Base-by-base conservation (phyloP, 1,284 basidiomycete genomes). In the Spongiforma sp. region DNA sequence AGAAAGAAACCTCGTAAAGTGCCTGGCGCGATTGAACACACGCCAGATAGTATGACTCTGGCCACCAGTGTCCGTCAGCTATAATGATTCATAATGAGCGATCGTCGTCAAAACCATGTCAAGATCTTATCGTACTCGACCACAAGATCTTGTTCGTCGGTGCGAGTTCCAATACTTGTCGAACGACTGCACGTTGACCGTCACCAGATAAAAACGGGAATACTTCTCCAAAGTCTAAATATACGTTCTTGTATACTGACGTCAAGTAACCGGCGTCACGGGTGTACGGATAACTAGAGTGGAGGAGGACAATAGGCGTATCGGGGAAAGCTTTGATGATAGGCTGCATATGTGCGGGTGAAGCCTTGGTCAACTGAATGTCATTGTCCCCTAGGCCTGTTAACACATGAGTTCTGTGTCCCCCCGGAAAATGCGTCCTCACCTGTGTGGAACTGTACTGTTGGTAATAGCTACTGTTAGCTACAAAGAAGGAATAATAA, bases 31-130 rank as follows among this genome's bases (percentile, higher is more conserved):
- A 84, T 75, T 93, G 91, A 2, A 84, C 59, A 4, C 81, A 82
- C 2, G 86, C 89, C 14, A 93, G 78, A 71, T 91, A 93, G 69
- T 84, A 93, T 0, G 85, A 83, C 72, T 93, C 91, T 5, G 91
- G 91, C 86, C 89, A 91, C 83, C 87, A 92, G 71, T 90, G 89
- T 21, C 89, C 91, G 67, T 93, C 91, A 28, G 88, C 89, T 91
- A 57, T 26, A 56, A 59, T 57, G 34, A 64, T 43, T 60, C 55
- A 67, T 24, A 30, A 17, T 72, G 15, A 67, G 62, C 36, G 17
- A 32, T 41, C 57, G 21, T 34, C 46, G n/a, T 12, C 10, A 14
- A 56, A n/a, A 41, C 1, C 7, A 39, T 24, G 53, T 17, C 57
- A 52, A 1, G n/a, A 37, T 52, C 10, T 26, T 2, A 79, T 33